Evolutionary conservation across 352 stramenopile genomes (phyloP).

Genomic region (Pythium monospermum): DNA sequence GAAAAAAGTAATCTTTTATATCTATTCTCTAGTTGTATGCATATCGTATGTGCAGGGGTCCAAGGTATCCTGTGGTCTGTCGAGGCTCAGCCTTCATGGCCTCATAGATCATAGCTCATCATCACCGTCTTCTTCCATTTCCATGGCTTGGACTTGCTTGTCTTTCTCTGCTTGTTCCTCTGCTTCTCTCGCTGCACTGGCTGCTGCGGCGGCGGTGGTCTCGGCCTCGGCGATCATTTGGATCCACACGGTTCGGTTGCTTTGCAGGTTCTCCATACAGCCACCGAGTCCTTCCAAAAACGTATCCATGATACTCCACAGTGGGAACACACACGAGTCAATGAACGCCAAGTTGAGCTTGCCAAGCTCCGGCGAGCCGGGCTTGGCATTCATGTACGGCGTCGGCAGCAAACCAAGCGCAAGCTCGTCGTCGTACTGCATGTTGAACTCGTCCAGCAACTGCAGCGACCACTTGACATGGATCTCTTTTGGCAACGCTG

Average conservation of each 20-base stretch:
- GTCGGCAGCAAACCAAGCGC: conserved; percentile 56
- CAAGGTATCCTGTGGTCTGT: no score
- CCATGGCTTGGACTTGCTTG: no score
- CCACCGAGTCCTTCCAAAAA: conserved; percentile 57
- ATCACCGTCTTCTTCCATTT: no score
- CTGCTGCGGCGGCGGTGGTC: not conserved
- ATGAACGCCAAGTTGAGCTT: conserved; percentile 82
- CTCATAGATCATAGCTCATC: no score
- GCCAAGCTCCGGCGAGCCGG: conserved; percentile 53
- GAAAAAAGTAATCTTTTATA: no score
- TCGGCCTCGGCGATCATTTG: conserved; percentile 24
- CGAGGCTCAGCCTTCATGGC: no score
- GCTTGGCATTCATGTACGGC: conserved; percentile 72
- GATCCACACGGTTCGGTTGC: conserved; percentile 62
- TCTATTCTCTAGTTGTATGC: no score
- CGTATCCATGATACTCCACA: conserved; percentile 66
- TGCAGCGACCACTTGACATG: conserved; percentile 63
- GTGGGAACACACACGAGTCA: conserved; percentile 77
- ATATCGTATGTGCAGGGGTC: no score
- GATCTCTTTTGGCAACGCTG: conserved; percentile 42
- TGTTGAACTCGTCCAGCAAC: conserved; percentile 77
- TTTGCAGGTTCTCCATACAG: conserved; percentile 62
- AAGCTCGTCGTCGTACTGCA: conserved; percentile 71
- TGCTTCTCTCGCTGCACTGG: not conserved
- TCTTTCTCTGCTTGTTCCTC: no score